A percentile compares a stretch with the other conserved stretches of the same genome.
phyloP scores from a whole-genome alignment of 2,329 filamentous ascomycete genomes.

The Plenodomus tracheiphilus region DNA sequence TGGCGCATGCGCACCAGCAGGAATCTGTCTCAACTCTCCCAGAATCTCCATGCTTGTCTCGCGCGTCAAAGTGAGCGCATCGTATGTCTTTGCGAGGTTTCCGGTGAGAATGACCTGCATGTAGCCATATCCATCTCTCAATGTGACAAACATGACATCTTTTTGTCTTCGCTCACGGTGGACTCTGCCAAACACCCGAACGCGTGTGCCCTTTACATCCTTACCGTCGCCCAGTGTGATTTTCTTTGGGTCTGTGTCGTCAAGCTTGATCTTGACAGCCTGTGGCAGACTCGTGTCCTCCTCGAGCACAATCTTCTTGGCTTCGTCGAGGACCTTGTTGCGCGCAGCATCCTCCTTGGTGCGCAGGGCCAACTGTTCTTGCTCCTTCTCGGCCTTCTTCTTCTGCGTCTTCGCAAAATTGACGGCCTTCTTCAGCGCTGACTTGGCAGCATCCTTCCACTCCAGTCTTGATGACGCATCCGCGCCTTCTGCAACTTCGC shows the following conservation, averaged over 20 bases:
- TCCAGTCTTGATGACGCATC: constrained; percentile 66
- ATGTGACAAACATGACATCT: constrained; percentile 82
- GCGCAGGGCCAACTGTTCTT: constrained; percentile 71
- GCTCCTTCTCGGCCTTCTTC: constrained; percentile 82
- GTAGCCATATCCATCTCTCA: constrained; percentile 80
- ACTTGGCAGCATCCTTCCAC: constrained; percentile 84
- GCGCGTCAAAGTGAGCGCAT: constrained; percentile 80
- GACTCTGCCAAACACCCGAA: constrained; percentile 80
- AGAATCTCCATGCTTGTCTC: constrained; percentile 85
- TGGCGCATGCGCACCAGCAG: constrained; percentile 75
- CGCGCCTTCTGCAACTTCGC: constrained; percentile 46
- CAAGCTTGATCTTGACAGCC: constrained; percentile 75
- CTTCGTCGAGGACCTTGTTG: constrained; percentile 74
- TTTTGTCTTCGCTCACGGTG: constrained; percentile 82
- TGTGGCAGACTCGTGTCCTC: constrained; percentile 75
- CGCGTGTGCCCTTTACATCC: constrained; percentile 68
- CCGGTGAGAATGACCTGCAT: constrained; percentile 84
- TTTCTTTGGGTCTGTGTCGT: constrained; percentile 64
- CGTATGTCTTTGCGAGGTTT: constrained; percentile 86
- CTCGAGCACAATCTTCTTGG: constrained; percentile 73
- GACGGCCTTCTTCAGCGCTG: constrained; percentile 81
- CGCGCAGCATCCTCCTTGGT: constrained; percentile 73
- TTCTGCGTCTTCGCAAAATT: constrained; percentile 74
- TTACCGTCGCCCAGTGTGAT: constrained; percentile 58
- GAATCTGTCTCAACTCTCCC: constrained; percentile 83